Conservation (phyloP, 2,329 filamentous ascomycete genomes). For the Pseudogymnoascus sp. region DNA sequence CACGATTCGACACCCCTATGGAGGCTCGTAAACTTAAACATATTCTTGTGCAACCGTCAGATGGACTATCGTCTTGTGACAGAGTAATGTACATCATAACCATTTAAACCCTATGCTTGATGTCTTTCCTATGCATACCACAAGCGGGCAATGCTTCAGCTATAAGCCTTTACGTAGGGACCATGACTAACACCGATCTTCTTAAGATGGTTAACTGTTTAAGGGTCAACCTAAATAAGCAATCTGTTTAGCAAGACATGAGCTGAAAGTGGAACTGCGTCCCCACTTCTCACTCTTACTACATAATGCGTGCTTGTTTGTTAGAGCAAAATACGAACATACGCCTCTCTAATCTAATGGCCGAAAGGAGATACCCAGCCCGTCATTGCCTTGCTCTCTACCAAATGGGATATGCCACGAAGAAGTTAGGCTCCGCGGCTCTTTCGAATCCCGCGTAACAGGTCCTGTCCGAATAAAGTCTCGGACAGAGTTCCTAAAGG, state of each 20-base stretch:
- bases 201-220: neutral
- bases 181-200: too few species aligned
- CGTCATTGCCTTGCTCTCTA: neutral
- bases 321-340: neutral
- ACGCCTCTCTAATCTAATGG: neutral
- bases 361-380: neutral
- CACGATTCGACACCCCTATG: neutral
- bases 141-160: neutral
- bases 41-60: neutral
- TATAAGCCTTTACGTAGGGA: too few species aligned
- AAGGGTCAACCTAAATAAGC: neutral
- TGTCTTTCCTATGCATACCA: neutral
- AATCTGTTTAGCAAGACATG: neutral
- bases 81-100: too few species aligned
- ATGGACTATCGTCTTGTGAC: too few species aligned
- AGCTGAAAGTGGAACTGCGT: neutral
- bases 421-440: neutral
- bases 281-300: neutral
- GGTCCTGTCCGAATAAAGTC: neutral
- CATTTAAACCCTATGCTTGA: neutral
- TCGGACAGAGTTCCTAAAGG: neutral
- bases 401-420: neutral
- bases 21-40: neutral
- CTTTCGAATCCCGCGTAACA: neutral
- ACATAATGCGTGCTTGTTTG: neutral